These are phyloP conservation scores for Solanum bulbocastanum DNA, from an alignment of 257 asterid species.

Conservation along the genomic window DNA sequence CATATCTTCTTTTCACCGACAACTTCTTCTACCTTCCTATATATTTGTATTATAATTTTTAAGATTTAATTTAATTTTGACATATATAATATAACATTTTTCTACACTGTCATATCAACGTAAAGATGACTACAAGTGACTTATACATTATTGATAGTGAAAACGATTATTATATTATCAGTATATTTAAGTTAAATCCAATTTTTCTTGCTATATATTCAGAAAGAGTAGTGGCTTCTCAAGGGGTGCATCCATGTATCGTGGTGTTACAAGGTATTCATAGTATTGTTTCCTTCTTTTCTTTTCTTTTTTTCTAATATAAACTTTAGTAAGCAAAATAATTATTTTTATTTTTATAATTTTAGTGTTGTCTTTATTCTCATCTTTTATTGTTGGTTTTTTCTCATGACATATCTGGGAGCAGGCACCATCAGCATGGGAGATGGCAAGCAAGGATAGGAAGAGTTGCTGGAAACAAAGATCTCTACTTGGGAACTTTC, in stretches of 20 bases:
- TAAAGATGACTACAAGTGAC: neutral
- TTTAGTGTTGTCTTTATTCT: neutral
- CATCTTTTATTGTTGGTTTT: neutral
- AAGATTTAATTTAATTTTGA: neutral
- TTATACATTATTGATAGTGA: too few relatives aligned
- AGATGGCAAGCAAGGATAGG: conserved; percentile 97
- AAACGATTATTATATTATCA: neutral
- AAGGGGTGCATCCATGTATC: conserved; percentile 89
- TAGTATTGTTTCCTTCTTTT: neutral
- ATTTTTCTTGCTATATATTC: neutral
- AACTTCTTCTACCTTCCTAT: neutral
- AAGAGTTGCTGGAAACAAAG: conserved; percentile 94
- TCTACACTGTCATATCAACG: neutral
- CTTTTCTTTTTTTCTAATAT: neutral
- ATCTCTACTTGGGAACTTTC: conserved; percentile 86
- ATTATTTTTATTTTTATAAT: accelerated
- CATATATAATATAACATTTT: neutral
- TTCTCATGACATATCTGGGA: conserved; percentile 9
- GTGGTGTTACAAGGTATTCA: conserved; percentile 78
- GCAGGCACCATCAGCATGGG: conserved; percentile 94
- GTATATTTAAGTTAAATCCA: neutral
- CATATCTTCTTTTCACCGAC: neutral
- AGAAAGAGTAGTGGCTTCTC: conserved; percentile 93
- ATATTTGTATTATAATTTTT: neutral
- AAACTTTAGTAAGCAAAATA: neutral